Percentiles rank a stretch among this genome's conserved stretches.
Conservation (phyloP, 805 yeast genomes). For the Candida pseudofarinosa region DNA sequence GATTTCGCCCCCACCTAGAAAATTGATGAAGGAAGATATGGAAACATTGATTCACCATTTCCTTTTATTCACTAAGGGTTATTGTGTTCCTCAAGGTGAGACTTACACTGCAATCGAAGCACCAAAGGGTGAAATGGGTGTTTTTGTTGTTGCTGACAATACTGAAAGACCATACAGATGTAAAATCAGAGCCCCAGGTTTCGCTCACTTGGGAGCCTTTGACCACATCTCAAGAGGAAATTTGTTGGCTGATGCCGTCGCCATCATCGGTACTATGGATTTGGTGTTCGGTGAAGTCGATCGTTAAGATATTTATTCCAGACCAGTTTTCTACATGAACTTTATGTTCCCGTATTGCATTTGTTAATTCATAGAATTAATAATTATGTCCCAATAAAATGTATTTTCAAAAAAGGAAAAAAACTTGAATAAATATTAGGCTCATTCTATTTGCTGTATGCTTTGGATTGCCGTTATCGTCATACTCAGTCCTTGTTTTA, state of each 20-base stretch:
- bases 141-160: constrained; percentile 84
- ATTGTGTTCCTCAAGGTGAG: constrained; percentile 85
- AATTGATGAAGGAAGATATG: constrained; percentile 86
- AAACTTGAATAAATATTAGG: not conserved
- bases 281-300: constrained; percentile 93
- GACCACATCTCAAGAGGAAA: constrained; percentile 85
- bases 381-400: constrained; percentile 1
- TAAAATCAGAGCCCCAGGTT: constrained; percentile 92
- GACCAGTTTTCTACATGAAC: not conserved
- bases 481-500: constrained; percentile 1
- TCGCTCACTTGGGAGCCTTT: constrained; percentile 84
- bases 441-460: constrained; percentile 1
- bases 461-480: not conserved
- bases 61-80: constrained; percentile 83
- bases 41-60: constrained; percentile 89
- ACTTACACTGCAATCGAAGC: constrained; percentile 90
- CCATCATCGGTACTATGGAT: constrained; percentile 93
- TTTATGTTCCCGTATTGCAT: constrained; percentile 6
- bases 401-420: not conserved
- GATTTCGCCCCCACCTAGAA: constrained; percentile 77
- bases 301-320: constrained; percentile 44
- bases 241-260: constrained; percentile 87
- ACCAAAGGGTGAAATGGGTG: constrained; percentile 95
- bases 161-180: constrained; percentile 88
- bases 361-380: constrained; percentile 9